Evolutionary conservation across 495 filamentous ascomycete genomes (phyloP), one percentile per base, ranked within the genome.

Genomic region (Penicillium parvum): DNA sequence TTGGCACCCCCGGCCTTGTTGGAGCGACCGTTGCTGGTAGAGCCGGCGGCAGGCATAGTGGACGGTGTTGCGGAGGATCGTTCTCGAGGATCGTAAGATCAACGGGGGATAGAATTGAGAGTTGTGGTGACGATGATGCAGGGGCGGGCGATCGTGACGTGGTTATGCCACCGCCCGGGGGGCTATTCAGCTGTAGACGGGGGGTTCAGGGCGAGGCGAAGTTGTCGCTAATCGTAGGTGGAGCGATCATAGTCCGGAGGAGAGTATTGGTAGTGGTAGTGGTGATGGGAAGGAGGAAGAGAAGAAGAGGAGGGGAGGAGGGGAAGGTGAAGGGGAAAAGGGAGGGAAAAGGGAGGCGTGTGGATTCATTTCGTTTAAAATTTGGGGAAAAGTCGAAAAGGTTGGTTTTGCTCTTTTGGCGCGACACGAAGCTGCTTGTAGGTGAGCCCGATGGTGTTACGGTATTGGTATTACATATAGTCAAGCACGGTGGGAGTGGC

Each of bases 11-110:
- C 54, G 23, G 69, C 57, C 41, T 62, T 51, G 50, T 57, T 64
- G 47, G 66, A 61, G 56, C 63, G 58, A 65, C 60, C 57, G 63
- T 65, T 61, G 47, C 22, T n/a, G 18, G 56, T 49, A 32, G 66
- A 53, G 41, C 50, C 57, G 43, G 57, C 55, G 35, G 54, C 48
- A 32, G 61, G 58, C 56, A 66, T 69, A 47, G 34, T 57, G 58
- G 33, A 29, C 41, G 52, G n/a, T n/a, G n/a, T n/a, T n/a, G n/a
- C n/a, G n/a, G n/a, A n/a, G n/a, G n/a, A n/a, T n/a, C n/a, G n/a
- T n/a, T n/a, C n/a, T n/a, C n/a, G n/a, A 23, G 27, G 18, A 14
- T 19, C 11, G 20, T 5, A 26, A 11, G 11, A 16, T 44, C 41
- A 20, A 30, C 17, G 32, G 30, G 11, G 23, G 33, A 18, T 22